Evolutionary conservation across 2,329 filamentous ascomycete species (phyloP).

Genomic region (Fusarium domesticum): DNA sequence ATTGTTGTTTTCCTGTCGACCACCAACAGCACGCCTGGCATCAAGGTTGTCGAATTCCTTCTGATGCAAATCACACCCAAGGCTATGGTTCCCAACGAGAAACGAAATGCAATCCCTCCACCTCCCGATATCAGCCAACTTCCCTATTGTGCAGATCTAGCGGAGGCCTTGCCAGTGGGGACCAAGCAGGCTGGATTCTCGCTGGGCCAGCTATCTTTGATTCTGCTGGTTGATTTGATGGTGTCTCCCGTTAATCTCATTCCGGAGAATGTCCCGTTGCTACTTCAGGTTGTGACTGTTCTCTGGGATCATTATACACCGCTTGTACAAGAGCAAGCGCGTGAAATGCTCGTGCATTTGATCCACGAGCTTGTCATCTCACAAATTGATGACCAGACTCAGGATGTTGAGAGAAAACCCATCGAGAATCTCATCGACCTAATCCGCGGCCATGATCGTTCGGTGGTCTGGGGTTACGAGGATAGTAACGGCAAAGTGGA

Average conservation of each 20-base stretch:
- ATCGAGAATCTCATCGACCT: constrained; percentile 88
- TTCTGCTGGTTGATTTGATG: constrained; percentile 92
- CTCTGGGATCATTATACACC: constrained; percentile 97
- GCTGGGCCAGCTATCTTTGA: constrained; percentile 86
- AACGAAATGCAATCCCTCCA: constrained; percentile 63
- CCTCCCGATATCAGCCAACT: constrained; percentile 71
- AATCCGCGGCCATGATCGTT: constrained; percentile 77
- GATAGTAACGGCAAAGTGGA: constrained; percentile 80
- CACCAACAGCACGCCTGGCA: constrained; percentile 67
- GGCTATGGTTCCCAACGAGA: constrained; percentile 93
- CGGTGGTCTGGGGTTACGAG: constrained; percentile 91
- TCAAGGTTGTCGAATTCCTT: constrained; percentile 91
- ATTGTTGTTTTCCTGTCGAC: constrained; percentile 95
- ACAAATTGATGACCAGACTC: constrained; percentile 66
- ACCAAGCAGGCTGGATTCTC: constrained; percentile 93
- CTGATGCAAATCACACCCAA: constrained; percentile 88
- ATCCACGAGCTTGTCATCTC: constrained; percentile 93
- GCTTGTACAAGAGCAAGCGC: constrained; percentile 91
- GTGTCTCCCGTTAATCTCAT: constrained; percentile 82
- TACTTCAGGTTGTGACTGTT: constrained; percentile 88
- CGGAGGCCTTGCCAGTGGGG: constrained; percentile 74
- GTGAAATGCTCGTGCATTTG: constrained; percentile 96
- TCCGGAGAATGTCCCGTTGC: constrained; percentile 74
- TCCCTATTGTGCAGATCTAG: constrained; percentile 86
- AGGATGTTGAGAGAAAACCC: constrained; percentile 60